Percentiles rank a stretch among this genome's conserved stretches.
phyloP scores from a whole-genome alignment of 140 eudicot species.

The Anethum foeniculum region DNA sequence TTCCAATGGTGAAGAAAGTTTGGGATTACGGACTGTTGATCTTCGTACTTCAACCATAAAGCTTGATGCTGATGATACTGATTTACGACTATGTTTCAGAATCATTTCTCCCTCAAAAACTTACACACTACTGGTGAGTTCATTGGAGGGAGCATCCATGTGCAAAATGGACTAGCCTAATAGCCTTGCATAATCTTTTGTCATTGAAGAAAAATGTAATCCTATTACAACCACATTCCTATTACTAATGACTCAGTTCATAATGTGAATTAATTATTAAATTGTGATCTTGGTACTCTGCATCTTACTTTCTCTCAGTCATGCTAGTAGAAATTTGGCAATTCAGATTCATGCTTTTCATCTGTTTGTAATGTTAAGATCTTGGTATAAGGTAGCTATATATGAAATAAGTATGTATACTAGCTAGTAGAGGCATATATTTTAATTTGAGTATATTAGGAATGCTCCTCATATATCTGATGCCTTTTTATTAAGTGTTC shows the following conservation, averaged over 20 bases:
- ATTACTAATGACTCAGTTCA: background rate
- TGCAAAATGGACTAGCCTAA: background rate
- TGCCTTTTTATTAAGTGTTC: background rate
- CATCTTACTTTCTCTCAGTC: background rate
- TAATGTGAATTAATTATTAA: background rate
- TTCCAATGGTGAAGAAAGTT: conserved; percentile 53
- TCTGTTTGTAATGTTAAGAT: background rate
- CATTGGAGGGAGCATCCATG: background rate
- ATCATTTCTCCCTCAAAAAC: conserved; percentile 83
- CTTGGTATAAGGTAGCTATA: background rate
- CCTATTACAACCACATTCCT: background rate
- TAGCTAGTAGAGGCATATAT: background rate
- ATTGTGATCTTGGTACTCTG: background rate
- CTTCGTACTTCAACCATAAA: conserved; percentile 92
- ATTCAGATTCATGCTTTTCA: background rate
- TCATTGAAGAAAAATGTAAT: background rate
- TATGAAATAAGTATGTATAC: background rate
- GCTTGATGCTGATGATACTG: conserved; percentile 90
- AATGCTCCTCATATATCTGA: background rate
- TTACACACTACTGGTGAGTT: conserved; percentile 74
- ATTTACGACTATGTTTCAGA: conserved; percentile 87
- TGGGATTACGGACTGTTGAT: conserved; percentile 74
- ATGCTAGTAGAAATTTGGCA: background rate
- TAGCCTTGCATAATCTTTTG: background rate
- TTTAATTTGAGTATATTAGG: background rate